Evolutionary conservation across 495 filamentous ascomycete genomes (phyloP), one percentile per base, ranked within the genome.

Genomic region (Aspergillus sclerotioniger): DNA sequence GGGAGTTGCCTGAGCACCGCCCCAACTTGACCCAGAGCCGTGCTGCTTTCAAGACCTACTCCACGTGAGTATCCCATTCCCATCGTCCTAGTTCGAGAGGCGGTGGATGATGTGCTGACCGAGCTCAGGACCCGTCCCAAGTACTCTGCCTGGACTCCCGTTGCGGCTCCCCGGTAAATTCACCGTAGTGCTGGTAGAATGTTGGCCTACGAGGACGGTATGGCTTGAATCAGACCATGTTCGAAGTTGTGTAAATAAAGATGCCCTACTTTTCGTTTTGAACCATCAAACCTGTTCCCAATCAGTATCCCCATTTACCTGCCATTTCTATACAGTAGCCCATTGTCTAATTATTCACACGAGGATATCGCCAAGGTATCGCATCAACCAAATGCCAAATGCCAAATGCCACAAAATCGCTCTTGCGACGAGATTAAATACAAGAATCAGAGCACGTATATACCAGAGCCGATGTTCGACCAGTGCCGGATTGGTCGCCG

Each of bases 11-110:
- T 33, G 83, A 87, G 53, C 92, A 94, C 68, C 75, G 86, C 46
- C 84, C 89, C 48, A 95, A 88, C 69, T 71, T 84, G 60, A 96
- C 94, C 15, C 72, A 79, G 44, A 85, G 77, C 51, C 84, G 90
- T 53, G 90, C 80, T 53, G 92, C 91, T 10, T 99, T 84, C 79
- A 93, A 89, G 79, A 83, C 95, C 15, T 99, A 97, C 71, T 95
- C 82, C 73, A 98, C 94, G 93, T 96, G 70, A 67, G 90, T 85
- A 53, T 20, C 15, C 49, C 8, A n/a, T 19, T 48, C 35, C 37
- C 19, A 41, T 12, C 5, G 10, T 28, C 2, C 15, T 4, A 10
- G 20, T 35, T 8, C n/a, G 6, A 15, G 8, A 29, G 25, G 5
- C 25, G 25, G 25, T 51, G 47, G 53, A 54, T 16, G 53, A 54